phyloP scores from a whole-genome alignment of 495 filamentous ascomycete genomes.

The Letharia lupina region DNA sequence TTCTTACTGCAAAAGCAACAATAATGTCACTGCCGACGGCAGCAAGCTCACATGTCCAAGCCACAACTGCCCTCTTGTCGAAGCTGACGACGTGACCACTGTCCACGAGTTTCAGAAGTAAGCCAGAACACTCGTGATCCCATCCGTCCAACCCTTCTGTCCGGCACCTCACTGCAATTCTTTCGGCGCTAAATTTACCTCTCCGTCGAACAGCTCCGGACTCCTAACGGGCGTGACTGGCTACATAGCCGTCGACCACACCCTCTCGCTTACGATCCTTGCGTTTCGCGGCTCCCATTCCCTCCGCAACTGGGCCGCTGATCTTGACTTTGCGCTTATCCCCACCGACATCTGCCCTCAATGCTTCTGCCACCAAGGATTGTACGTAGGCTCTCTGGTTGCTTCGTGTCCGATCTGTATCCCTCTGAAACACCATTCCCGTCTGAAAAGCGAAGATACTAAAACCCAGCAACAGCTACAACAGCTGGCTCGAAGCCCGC shows the following conservation, averaged over 20 bases:
- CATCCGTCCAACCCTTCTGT: neutral
- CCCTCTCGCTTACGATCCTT: slow-evolving; percentile 53
- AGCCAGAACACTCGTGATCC: slow-evolving; percentile 14
- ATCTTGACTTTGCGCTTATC: slow-evolving; percentile 41
- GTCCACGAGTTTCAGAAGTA: slow-evolving; percentile 55
- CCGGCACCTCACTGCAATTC: neutral
- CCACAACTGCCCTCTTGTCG: slow-evolving; percentile 54
- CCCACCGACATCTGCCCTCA: slow-evolving; percentile 38
- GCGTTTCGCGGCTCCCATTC: slow-evolving; percentile 60
- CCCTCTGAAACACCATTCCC: no score
- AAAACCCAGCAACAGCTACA: slow-evolving; percentile 23
- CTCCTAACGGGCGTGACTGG: slow-evolving; percentile 54
- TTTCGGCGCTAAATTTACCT: neutral
- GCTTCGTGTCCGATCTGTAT: neutral
- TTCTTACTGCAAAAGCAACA: slow-evolving; percentile 55
- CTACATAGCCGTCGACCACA: slow-evolving; percentile 58
- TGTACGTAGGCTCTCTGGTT: slow-evolving; percentile 19
- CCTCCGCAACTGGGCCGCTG: slow-evolving; percentile 57
- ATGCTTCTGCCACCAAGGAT: slow-evolving; percentile 49
- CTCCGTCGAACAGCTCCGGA: slow-evolving; percentile 33
- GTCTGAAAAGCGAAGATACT: neutral
- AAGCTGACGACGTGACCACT: slow-evolving; percentile 46
- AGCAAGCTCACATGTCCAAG: slow-evolving; percentile 48
- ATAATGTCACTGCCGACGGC: slow-evolving; percentile 37
- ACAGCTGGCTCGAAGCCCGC: slow-evolving; percentile 42